Evolutionary conservation across 1,284 basidiomycete genomes (phyloP), one percentile per base, ranked within the genome.

Genomic region (Ustilago esculenta): DNA sequence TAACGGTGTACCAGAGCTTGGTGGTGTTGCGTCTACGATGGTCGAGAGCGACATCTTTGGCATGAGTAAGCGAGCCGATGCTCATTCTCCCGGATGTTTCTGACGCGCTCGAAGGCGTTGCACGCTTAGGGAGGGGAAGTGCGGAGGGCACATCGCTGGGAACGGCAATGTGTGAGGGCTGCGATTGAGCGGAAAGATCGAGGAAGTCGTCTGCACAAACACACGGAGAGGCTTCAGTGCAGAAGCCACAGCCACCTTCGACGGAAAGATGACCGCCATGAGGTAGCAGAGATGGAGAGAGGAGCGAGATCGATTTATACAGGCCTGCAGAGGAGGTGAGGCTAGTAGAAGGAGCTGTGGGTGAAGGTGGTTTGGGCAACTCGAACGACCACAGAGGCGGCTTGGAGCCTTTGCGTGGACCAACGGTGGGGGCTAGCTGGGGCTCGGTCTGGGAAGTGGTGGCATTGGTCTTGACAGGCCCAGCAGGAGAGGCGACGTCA

Each of bases 201-300:
- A 71, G 44, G 37, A 66, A 61, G 29, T 66, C 68, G 21, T 66
- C 76, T 4, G 72, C 58, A 37, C 76, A 79, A 3, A 75, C 75
- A 32, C 76, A 79, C 4, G 72, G 67, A 0, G 50, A 58, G 7
- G 57, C 68, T 41, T 77, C 76, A 9, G 73, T 70, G 49, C 76
- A 79, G 45, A 79, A 79, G 3, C 75, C 75, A 32, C 76, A 79
- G 21, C 76, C 76, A 6, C 72, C 54, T 8, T 64, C 71, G 18
- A 74, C 44, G 2, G 48, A 47, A 5, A 70, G 42, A 21, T 61
- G 49, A 9, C 45, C 48, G 6, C 56, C 60, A 14, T 64, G 20
- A 1, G 54, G 50, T 18, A 63, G 36, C 5, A 64, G 43, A 1
- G 52, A 66, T 1, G 59, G 64, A 4, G 69, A 64, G 15, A 47